Conservation (phyloP, 805 yeast genomes). For the Clavispora carvajalis region DNA sequence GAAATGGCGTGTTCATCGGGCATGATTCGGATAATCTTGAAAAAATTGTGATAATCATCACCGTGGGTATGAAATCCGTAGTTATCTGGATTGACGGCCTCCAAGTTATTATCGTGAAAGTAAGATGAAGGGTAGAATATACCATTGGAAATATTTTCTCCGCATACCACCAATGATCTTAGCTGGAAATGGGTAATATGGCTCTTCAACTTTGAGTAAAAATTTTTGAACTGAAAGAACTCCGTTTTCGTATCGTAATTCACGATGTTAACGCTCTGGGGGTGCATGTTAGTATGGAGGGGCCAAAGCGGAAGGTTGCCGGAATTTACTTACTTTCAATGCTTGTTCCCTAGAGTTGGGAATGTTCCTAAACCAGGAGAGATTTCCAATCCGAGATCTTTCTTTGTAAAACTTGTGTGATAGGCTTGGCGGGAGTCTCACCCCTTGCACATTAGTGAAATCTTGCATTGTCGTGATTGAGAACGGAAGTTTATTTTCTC, state of each 20-base stretch:
- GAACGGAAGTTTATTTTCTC: slow-evolving; percentile 34
- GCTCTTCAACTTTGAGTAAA: slow-evolving; percentile 41
- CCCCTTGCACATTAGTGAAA: slow-evolving; percentile 31
- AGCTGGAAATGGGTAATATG: slow-evolving; percentile 54
- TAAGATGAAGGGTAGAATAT: slow-evolving; percentile 37
- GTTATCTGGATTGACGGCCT: slow-evolving; percentile 14
- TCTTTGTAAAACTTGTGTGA: slow-evolving; percentile 28
- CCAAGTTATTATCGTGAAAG: slow-evolving; percentile 26
- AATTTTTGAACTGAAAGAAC: slow-evolving; percentile 34
- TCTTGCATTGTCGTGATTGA: slow-evolving; percentile 4
- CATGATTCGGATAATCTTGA: slow-evolving; percentile 31
- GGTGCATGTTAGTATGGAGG: slow-evolving; percentile 17
- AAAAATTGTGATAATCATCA: slow-evolving; percentile 27
- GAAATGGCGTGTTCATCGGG: slow-evolving; percentile 18
- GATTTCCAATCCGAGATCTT: slow-evolving; percentile 28
- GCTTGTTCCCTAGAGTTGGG: slow-evolving; percentile 31
- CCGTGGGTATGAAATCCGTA: slow-evolving; percentile 13
- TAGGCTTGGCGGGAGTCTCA: slow-evolving; percentile 30
- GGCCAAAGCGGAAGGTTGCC: neutral
- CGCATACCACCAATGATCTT: slow-evolving; percentile 44
- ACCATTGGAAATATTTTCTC: slow-evolving; percentile 27
- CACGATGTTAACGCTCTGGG: slow-evolving; percentile 18
- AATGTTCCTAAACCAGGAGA: slow-evolving; percentile 35
- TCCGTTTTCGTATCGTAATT: slow-evolving; percentile 23
- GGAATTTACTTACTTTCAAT: slow-evolving; percentile 25